Evolutionary conservation across 371 early-diverging fungal species (phyloP).

Genomic region (Parasitella parasitica): DNA sequence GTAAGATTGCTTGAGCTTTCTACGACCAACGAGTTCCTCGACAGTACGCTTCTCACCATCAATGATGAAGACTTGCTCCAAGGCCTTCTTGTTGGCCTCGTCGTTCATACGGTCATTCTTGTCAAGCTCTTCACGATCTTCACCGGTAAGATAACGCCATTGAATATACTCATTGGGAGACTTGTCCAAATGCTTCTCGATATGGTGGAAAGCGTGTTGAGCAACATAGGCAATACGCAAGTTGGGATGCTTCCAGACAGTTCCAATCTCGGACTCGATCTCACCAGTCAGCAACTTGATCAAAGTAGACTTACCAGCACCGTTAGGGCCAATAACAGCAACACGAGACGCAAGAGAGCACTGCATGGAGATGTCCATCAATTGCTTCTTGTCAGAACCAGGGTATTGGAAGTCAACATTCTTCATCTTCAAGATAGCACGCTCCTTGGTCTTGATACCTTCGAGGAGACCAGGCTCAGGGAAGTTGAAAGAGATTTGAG

Average conservation of each 20-base stretch:
- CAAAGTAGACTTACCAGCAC: constrained; percentile 77
- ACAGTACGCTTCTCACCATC: constrained; percentile 65
- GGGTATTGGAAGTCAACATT: constrained; percentile 70
- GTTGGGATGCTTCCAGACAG: constrained; percentile 78
- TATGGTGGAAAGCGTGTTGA: constrained; percentile 87
- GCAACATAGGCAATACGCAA: constrained; percentile 86
- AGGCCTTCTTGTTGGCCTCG: constrained; percentile 63
- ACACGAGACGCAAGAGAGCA: constrained; percentile 69
- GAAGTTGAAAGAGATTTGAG: constrained; percentile 59
- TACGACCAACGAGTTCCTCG: constrained; percentile 61
- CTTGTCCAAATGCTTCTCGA: constrained; percentile 76
- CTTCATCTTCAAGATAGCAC: constrained; percentile 66
- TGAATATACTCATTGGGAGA: constrained; percentile 84
- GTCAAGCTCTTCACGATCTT: constrained; percentile 77
- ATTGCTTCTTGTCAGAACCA: constrained; percentile 49
- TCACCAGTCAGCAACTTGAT: constrained; percentile 86
- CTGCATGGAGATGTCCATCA: constrained; percentile 61
- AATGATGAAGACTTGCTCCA: constrained; percentile 59
- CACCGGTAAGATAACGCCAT: constrained; percentile 81
- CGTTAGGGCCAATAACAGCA: constrained; percentile 74
- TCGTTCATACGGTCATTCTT: constrained; percentile 60
- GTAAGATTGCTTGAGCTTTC: constrained; percentile 68
- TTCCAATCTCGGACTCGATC: constrained; percentile 60
- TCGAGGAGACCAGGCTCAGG: constrained; percentile 74
- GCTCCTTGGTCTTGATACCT: constrained; percentile 74